Conservation (phyloP, 176 grass and related monocot species). For the Dactylis glomerata region DNA sequence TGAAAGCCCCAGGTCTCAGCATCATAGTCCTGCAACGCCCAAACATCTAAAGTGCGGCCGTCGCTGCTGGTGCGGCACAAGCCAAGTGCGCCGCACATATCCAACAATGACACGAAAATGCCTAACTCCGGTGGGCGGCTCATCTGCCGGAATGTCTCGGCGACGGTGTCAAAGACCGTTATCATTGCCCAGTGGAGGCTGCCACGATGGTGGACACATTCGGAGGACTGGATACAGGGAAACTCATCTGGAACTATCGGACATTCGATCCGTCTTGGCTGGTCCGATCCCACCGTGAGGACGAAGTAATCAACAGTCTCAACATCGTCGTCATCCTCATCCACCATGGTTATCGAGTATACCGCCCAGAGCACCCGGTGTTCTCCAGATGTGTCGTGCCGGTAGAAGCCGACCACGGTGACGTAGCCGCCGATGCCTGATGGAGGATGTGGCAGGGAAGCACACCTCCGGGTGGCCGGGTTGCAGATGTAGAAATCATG, state of each 20-base stretch:
- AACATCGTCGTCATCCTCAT: accelerated
- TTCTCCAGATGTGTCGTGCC: background rate
- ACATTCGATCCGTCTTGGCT: background rate
- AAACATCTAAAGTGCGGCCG: background rate
- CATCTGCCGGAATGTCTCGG: background rate
- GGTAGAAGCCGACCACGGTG: background rate
- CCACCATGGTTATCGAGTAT: background rate
- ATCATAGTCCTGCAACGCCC: background rate
- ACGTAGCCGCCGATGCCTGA: background rate
- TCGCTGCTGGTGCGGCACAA: background rate
- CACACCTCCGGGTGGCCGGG: background rate
- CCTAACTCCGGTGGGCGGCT: background rate
- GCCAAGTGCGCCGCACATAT: background rate
- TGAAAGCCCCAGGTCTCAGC: background rate
- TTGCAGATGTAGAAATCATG: background rate
- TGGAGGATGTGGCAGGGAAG: background rate
- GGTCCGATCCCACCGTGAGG: background rate
- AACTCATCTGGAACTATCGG: no score
- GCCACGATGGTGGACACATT: background rate
- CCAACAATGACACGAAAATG: background rate
- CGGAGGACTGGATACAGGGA: no score
- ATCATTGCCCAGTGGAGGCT: background rate
- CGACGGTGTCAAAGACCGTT: background rate
- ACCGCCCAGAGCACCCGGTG: background rate
- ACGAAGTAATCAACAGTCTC: background rate